Evolutionary conservation across 768 basidiomycete genomes (phyloP), one percentile per base, ranked within the genome.

Genomic region (Mycena floridula): DNA sequence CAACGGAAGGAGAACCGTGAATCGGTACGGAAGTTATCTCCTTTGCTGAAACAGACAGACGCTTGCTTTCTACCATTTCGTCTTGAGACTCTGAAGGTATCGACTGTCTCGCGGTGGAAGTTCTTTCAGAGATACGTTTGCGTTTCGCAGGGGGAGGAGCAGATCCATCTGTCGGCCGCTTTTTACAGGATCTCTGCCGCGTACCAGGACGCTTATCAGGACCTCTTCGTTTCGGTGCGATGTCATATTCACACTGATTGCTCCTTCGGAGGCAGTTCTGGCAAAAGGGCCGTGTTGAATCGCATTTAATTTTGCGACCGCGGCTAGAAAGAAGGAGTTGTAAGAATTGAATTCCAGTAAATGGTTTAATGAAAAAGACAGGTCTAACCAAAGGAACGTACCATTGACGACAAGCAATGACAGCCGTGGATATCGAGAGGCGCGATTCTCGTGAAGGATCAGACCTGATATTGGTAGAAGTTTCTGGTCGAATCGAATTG

Each of bases 201-300:
- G 86, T 89, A 23, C 88, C 88, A 47, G 88, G 88, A 56, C 78
- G 79, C 67, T 88, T 89, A 74, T 90, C 88, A 50, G 88, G 88
- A 3, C 89, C 89, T 49, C 88, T 76, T 50, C 89, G 80, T 64
- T 85, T 88, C 54, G 87, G 87, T 44, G 76, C 83, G 23, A 77
- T 68, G 59, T 90, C 88, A 64, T 89, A 90, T 65, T 82, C 74
- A 64, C 88, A 90, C 44, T 74, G 72, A 62, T 87, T 87, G 53
- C 77, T 77, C 56, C 88, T 73, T 59, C 86, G 81, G 64, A 76
- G 70, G 63, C 88, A 89, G 66, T 90, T 90, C 69, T 82, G 77
- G 70, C 88, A 90, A 45, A 74, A 70, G 51, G 88, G 88, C 58
- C 87, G 72, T 25, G 79, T 83, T 46, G 87, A 89, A 62, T 89